These are phyloP conservation scores for Botrytis medusae DNA, from an alignment of 2,329 filamentous ascomycete species.

Conservation along the genomic window DNA sequence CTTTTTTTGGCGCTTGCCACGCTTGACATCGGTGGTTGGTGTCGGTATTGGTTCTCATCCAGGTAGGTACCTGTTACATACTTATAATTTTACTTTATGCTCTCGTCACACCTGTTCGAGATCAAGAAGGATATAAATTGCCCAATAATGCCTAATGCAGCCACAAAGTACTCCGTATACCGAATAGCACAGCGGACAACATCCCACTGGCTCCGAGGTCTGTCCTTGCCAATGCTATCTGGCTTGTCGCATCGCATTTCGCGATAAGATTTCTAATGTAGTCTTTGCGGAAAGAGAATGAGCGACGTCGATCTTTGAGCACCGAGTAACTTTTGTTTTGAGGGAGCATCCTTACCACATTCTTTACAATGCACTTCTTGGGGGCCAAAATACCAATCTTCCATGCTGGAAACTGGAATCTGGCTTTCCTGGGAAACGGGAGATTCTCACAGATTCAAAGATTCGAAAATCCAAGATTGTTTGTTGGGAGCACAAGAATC, in stretches of 20 bases:
- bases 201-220: constrained; percentile 19
- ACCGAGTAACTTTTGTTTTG: constrained; percentile 4
- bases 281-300: constrained; percentile 11
- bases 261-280: constrained; percentile 7
- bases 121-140: constrained; percentile 11
- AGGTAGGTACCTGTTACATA: background rate
- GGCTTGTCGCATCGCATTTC: constrained; percentile 2
- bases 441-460: background rate
- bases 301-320: constrained; percentile 13
- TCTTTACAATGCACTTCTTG: constrained; percentile 1
- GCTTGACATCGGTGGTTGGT: constrained; percentile 3
- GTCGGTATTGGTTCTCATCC: background rate
- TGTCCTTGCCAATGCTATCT: constrained; percentile 7
- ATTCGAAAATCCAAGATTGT: constrained; percentile 1
- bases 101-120: constrained; percentile 19
- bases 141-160: constrained; percentile 23
- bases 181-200: constrained; percentile 3
- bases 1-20: constrained; percentile 12
- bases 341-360: background rate
- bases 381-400: background rate
- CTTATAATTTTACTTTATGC: background rate
- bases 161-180: constrained; percentile 8
- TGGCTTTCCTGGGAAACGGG: background rate
- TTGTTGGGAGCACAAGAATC: constrained; percentile 13
- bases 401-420: background rate